phyloP scores from a whole-genome alignment of 1,139 yeast species.

The Candida buenavistaensis region DNA sequence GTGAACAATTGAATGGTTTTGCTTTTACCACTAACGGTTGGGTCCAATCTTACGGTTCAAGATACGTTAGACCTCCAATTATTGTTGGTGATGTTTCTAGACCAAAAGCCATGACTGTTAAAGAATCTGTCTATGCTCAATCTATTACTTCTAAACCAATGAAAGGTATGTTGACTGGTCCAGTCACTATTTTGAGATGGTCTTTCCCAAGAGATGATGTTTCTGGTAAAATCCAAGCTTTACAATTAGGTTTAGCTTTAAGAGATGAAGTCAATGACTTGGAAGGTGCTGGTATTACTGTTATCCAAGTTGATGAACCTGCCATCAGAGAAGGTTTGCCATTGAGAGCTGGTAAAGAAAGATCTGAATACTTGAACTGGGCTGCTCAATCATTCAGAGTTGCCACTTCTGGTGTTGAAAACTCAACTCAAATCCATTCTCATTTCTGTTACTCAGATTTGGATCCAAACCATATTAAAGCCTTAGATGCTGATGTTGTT shows the following conservation, averaged over 20 bases:
- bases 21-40: slow-evolving; percentile 99
- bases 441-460: slow-evolving; percentile 99
- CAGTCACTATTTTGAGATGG: slow-evolving; percentile 99
- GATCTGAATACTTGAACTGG: slow-evolving; percentile 96
- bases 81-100: slow-evolving; percentile 99
- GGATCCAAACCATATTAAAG: slow-evolving; percentile 99
- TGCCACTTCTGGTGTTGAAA: slow-evolving; percentile 96
- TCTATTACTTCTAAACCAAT: slow-evolving; percentile 92
- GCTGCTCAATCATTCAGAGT: slow-evolving; percentile 99
- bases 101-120: slow-evolving; percentile 97
- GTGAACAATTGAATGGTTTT: slow-evolving; percentile 97
- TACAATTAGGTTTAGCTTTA: slow-evolving; percentile 95
- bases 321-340: slow-evolving; percentile 99
- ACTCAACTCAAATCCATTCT: slow-evolving; percentile 97
- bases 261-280: slow-evolving; percentile 98
- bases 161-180: slow-evolving; percentile 99
- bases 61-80: slow-evolving; percentile 99
- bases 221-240: slow-evolving; percentile 90
- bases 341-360: slow-evolving; percentile 95
- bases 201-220: slow-evolving; percentile 99
- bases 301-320: slow-evolving; percentile 99
- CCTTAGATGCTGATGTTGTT: slow-evolving; percentile 98
- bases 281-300: slow-evolving; percentile 97
- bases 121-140: slow-evolving; percentile 99
- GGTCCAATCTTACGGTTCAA: slow-evolving; percentile 99